These are phyloP conservation scores for Hibiscus syriacus DNA, from an alignment of 345 rosid genomes.

Conservation along the genomic window DNA sequence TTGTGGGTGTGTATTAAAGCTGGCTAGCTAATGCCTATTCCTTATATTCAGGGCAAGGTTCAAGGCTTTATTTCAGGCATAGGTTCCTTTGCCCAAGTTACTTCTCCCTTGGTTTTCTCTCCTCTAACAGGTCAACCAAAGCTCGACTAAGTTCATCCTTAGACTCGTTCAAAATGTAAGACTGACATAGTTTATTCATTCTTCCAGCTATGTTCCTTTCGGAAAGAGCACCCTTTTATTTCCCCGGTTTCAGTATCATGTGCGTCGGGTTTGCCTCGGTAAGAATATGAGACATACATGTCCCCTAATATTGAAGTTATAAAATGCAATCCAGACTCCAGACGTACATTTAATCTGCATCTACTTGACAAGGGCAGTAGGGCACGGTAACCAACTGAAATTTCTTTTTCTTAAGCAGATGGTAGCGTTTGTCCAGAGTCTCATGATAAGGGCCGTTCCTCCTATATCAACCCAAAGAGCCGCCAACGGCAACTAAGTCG, in stretches of 20 bases:
- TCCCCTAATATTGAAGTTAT: not conserved
- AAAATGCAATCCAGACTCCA: not conserved
- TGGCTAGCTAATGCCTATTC: not conserved
- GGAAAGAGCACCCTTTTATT: slow-evolving; percentile 62
- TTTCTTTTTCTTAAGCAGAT: slow-evolving; percentile 25
- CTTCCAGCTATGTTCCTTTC: slow-evolving; percentile 77
- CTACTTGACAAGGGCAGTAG: not conserved
- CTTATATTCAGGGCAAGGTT: slow-evolving; percentile 68
- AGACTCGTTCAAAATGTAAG: not conserved
- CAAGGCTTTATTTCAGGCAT: slow-evolving; percentile 89
- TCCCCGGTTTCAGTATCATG: slow-evolving; percentile 94
- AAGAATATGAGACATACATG: slow-evolving; percentile 15
- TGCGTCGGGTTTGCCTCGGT: slow-evolving; percentile 61
- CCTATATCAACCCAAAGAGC: slow-evolving; percentile 31
- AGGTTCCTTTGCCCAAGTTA: slow-evolving; percentile 56
- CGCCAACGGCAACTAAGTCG: slow-evolving; percentile 16
- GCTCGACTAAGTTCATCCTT: not conserved
- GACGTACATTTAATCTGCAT: not conserved
- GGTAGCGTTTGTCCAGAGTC: slow-evolving; percentile 68
- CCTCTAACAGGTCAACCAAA: slow-evolving; percentile 63
- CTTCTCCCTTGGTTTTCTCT: slow-evolving; percentile 69
- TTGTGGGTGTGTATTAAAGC: not conserved
- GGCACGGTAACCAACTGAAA: not conserved
- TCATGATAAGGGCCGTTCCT: slow-evolving; percentile 58
- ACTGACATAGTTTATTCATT: slow-evolving; percentile 12